These are phyloP conservation scores for Corchorus olitorius DNA, from an alignment of 345 rosid species.

Conservation along the genomic window DNA sequence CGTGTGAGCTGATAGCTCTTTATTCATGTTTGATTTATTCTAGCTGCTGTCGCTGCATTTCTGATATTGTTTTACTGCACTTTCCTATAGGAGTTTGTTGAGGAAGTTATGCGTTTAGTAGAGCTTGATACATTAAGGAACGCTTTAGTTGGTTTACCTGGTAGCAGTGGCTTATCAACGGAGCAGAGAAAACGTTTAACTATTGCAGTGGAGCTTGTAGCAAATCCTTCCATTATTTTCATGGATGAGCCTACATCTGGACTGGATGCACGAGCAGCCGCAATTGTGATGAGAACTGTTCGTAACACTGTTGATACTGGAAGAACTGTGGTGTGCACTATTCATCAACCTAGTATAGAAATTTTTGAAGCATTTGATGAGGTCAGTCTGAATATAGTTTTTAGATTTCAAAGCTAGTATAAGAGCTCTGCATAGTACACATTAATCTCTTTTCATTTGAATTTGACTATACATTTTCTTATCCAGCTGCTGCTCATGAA, in stretches of 20 bases:
- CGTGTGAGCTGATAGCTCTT: constrained; percentile 40
- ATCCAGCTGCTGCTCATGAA: constrained; percentile 92
- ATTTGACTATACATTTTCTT: constrained; percentile 1
- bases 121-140: constrained; percentile 73
- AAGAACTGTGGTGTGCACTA: constrained; percentile 91
- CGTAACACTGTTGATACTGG: constrained; percentile 97
- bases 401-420: neutral
- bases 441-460: constrained; percentile 14
- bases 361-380: constrained; percentile 96
- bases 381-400: constrained; percentile 42
- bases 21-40: constrained; percentile 14
- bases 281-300: constrained; percentile 93
- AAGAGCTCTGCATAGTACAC: constrained; percentile 7
- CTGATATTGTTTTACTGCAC: constrained; percentile 14
- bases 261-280: constrained; percentile 97
- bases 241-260: constrained; percentile 99
- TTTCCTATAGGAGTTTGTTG: constrained; percentile 82
- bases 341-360: constrained; percentile 94
- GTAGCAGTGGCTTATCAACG: constrained; percentile 84
- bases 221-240: constrained; percentile 89
- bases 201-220: constrained; percentile 95
- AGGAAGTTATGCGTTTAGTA: constrained; percentile 88
- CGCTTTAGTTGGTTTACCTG: constrained; percentile 87
- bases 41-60: neutral
- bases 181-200: constrained; percentile 94